Base-by-base conservation (phyloP, 306 rosid genomes). In the Begonia peltatifolia region DNA sequence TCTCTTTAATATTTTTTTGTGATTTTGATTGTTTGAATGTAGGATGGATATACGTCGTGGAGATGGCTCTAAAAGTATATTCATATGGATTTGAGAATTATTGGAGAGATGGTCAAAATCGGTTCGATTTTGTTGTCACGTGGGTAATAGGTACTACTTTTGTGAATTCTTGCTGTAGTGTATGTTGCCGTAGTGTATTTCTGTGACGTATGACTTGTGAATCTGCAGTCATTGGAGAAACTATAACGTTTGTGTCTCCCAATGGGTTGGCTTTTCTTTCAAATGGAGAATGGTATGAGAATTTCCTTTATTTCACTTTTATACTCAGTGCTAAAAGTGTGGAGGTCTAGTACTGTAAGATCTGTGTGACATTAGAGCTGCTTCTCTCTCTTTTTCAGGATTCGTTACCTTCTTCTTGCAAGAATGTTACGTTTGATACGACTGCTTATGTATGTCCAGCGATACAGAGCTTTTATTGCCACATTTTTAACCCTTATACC, bases 61-160 rank as follows among this genome's bases (percentile, higher is more conserved):
- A 90, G 71, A 90, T 90, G 99, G 77, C 72, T 75, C 65, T 83
- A 63, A 90, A 83, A 68, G 61, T 90, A 66, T 90, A 78, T 67
- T 58, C 99, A 6, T 81, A 17, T 71, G 99, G 99, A 64, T 90
- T 90, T 65, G 64, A 55, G 75, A 90, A 90, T 71, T 90, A 90
- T 68, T 90, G 94, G 99, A 84, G 81, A 57, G 94, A 86, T 75
- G 95, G 94, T 52, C 94, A 86, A 71, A 90, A 86, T 65, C 82
- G 68, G 59, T 90, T 90, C 75, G 99, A 90, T 77, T 90, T 90
- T 71, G 61, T 80, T 10, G 66, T 90, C 76, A 86, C 95, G 0
- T 76, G 69, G 86, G 67, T 71, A 61, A 90, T 90, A 66, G 99
- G 99, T 86, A 86, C 73, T 10, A 41, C 44, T 17, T 41, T 62